Evolutionary conservation across 441 rosid genomes (phyloP), one percentile per base, ranked within the genome.

Genomic region (Adansonia gregorii): DNA sequence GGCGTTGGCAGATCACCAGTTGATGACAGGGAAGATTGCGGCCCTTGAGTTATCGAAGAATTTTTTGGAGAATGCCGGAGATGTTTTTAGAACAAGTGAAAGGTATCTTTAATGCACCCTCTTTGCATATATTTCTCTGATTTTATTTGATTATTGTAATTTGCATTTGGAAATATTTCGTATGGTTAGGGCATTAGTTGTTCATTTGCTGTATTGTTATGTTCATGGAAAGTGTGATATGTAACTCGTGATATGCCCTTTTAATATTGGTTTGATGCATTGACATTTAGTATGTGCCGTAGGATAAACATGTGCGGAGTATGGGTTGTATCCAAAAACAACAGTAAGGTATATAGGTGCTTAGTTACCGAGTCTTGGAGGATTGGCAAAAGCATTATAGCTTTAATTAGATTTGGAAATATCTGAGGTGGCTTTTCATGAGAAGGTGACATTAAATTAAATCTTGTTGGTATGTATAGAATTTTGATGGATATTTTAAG

Each of bases 1-100:
- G 83, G 95, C 98, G 48, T 76, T 87, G 8, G 79, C 88, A 0
- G 99, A 97, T 91, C 97, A 95, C 0, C 92, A 89, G 80, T 86
- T 92, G 76, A 90, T 97, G 98, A 93, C 89, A 80, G 98, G 98
- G 73, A 94, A 97, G 89, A 94, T 97, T 82, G 91, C 94, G 74
- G 99, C 99, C 20, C 84, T 97, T 80, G 99, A 97, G 87, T 81
- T 97, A 80, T 89, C 93, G 88, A 94, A 97, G 86, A 97, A 94
- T 75, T 86, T 97, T 82, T 80, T 97, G 89, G 99, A 97, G 91
- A 97, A 97, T 85, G 98, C 98, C 8, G 99, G 99, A 75, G 97
- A 95, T 66, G 94, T 92, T 54, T 97, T 97, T 83, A 88, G 99
- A 83, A 97, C 99, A 41, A 97, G 99, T 80, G 99, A 97, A 78